A percentile compares a stretch with the other conserved stretches of the same genome.
phyloP scores from a whole-genome alignment of 169 alveolate species.

The Eimeria acervulina region DNA sequence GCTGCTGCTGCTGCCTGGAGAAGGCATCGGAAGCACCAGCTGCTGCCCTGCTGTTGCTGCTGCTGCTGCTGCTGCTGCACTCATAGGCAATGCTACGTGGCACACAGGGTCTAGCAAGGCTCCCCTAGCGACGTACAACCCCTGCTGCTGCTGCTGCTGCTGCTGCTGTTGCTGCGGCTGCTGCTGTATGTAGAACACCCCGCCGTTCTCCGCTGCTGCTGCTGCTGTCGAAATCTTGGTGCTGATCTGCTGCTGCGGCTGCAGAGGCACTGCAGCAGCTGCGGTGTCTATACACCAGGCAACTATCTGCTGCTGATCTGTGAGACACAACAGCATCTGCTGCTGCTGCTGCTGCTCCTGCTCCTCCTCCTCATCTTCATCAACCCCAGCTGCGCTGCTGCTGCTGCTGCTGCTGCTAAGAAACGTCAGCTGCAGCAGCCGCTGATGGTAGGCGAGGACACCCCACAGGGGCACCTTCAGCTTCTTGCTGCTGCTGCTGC shows the following conservation, averaged over 20 bases:
- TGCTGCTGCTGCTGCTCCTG: slow-evolving; percentile 47
- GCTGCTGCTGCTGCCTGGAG: too few relatives aligned
- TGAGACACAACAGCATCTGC: background rate
- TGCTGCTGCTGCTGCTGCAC: slow-evolving; percentile 56
- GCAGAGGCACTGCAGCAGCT: background rate
- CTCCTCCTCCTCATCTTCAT: background rate
- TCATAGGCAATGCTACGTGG: background rate
- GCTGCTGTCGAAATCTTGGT: slow-evolving; percentile 13
- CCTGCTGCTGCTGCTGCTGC: slow-evolving; percentile 59
- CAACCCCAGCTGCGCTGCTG: background rate
- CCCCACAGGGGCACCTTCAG: slow-evolving; percentile 37
- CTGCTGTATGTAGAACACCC: background rate
- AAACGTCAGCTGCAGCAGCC: slow-evolving; percentile 45
- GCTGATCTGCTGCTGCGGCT: background rate
- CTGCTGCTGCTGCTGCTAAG: slow-evolving; percentile 47
- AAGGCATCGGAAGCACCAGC: background rate
- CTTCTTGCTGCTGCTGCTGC: slow-evolving; percentile 33
- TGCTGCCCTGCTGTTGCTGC: slow-evolving; percentile 47
- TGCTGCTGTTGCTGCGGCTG: slow-evolving; percentile 35
- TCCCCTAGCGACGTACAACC: slow-evolving; percentile 6
- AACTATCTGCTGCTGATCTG: slow-evolving; percentile 55
- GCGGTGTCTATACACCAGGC: slow-evolving; percentile 28
- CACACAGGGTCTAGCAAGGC: background rate
- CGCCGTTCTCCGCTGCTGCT: background rate
- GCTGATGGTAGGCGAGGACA: slow-evolving; percentile 43